phyloP scores from a whole-genome alignment of 192 early-diverging fungal species.

The Backusella parvicylindrica region DNA sequence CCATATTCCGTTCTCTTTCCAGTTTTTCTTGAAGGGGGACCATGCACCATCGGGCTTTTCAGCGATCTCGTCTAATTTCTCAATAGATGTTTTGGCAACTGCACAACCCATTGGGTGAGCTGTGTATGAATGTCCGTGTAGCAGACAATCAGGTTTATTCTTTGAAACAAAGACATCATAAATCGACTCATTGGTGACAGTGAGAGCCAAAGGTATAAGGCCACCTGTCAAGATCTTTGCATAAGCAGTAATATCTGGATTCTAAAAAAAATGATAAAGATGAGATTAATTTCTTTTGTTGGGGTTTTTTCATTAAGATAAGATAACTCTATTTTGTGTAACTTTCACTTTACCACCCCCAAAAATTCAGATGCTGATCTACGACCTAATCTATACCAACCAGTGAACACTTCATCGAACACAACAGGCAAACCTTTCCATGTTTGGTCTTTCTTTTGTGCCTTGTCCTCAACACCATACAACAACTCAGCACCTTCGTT shows the following conservation, averaged over 20 bases:
- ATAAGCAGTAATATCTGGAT: constrained; percentile 73
- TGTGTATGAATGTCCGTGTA: constrained; percentile 84
- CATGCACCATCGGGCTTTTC: constrained; percentile 18
- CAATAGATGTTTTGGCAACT: constrained; percentile 58
- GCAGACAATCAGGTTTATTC: constrained; percentile 62
- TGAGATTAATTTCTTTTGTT: constrained; percentile 7
- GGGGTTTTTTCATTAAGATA: neutral
- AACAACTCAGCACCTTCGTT: constrained; percentile 23
- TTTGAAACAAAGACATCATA: constrained; percentile 64
- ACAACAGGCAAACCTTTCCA: constrained; percentile 66
- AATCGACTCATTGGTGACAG: constrained; percentile 58
- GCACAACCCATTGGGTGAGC: constrained; percentile 79
- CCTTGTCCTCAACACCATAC: constrained; percentile 22
- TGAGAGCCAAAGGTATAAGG: constrained; percentile 64
- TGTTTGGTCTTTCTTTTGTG: neutral
- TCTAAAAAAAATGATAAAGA: constrained; percentile 28
- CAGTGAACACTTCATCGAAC: constrained; percentile 82
- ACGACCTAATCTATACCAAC: constrained; percentile 65
- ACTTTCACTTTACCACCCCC: constrained; percentile 46
- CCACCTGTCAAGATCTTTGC: constrained; percentile 81
- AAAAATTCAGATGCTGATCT: constrained; percentile 54
- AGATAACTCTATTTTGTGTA: neutral
- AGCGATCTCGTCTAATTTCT: constrained; percentile 46
- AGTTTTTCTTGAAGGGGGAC: constrained; percentile 25
- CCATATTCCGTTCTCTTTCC: constrained; percentile 42